Base-by-base conservation (phyloP, 352 stramenopile species). In the Pythium volutum region DNA sequence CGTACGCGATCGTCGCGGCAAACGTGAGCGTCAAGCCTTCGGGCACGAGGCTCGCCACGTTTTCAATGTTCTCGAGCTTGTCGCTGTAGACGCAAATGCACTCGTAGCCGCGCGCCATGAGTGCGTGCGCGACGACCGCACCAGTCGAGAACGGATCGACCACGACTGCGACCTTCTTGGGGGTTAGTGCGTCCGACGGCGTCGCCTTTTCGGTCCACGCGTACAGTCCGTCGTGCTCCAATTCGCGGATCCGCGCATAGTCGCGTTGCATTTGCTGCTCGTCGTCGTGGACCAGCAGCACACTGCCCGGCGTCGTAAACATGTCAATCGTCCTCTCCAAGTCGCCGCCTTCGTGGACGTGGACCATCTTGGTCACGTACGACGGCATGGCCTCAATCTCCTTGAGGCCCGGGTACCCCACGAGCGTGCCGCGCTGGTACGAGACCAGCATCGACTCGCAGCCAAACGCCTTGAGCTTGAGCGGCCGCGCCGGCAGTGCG, bases 141-240 rank as follows among this genome's bases (percentile, higher is more conserved):
- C 95, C 97, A 33, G 96, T 98, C 6, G 89, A 98, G 70, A 98
- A 99, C 2, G 96, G 95, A 68, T 98, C 93, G 25, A 99, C 93
- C 20, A 99, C 78, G 26, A 98, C 84, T 2, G 97, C 94, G 14
- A 92, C 77, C 41, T 88, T 85, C 29, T 81, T 84, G 14, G 67
- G 67, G 9, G 45, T 52, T n/a, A n/a, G n/a, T n/a, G n/a, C 22
- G 53, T 16, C 36, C 27, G 7, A 58, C 59, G 0, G 45, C 26
- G 5, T 62, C 10, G 87, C 29, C 11, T 70, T 72, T 18, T 15
- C 38, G n/a, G 47, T 36, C 18, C 59, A 33, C 7, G 26, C 27
- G 70, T 91, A 95, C 39, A 95, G 45, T 7, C 81, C 85, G 3
- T 78, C 66, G 69, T 79, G 62, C 62, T 96, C 87, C 29, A 97